Evolutionary conservation across 2,329 filamentous ascomycete species (phyloP).

Genomic region (Fusarium sp.): DNA sequence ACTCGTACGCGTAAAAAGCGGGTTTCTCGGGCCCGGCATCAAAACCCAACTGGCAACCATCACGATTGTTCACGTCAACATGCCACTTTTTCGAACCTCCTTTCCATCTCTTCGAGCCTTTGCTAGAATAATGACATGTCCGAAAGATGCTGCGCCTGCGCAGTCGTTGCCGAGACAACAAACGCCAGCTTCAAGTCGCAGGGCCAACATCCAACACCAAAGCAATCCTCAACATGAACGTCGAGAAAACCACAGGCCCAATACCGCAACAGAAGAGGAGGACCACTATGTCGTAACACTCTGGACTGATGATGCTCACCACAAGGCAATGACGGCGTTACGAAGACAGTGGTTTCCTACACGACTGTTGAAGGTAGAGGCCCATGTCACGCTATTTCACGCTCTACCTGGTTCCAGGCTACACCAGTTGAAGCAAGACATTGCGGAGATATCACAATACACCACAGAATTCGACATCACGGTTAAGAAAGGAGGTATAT

Average conservation of each 20-base stretch:
- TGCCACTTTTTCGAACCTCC: background rate
- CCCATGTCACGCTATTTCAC: slow-evolving; percentile 33
- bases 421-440: slow-evolving; percentile 8
- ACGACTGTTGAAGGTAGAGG: slow-evolving; percentile 26
- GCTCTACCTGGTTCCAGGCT: slow-evolving; percentile 31
- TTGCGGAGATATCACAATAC: background rate
- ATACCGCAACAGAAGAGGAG: background rate
- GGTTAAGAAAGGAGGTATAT: slow-evolving; percentile 3
- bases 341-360: slow-evolving; percentile 30
- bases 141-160: background rate
- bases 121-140: background rate
- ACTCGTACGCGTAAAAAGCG: background rate
- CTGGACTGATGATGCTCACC: slow-evolving; percentile 18
- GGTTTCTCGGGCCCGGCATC: background rate
- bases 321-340: slow-evolving; percentile 18
- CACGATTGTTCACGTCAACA: background rate
- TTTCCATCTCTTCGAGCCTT: background rate
- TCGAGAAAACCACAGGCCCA: slow-evolving; percentile 16
- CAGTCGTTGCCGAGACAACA: background rate
- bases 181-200: background rate
- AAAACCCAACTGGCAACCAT: background rate
- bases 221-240: slow-evolving; percentile 23
- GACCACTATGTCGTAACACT: slow-evolving; percentile 27
- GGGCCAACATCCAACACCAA: slow-evolving; percentile 5
- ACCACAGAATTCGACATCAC: slow-evolving; percentile 9